A percentile compares a stretch with the other conserved stretches of the same genome.
Evolutionary conservation across 371 early-diverging fungal species (phyloP).

Genomic region (Zancudomyces culisetae): DNA sequence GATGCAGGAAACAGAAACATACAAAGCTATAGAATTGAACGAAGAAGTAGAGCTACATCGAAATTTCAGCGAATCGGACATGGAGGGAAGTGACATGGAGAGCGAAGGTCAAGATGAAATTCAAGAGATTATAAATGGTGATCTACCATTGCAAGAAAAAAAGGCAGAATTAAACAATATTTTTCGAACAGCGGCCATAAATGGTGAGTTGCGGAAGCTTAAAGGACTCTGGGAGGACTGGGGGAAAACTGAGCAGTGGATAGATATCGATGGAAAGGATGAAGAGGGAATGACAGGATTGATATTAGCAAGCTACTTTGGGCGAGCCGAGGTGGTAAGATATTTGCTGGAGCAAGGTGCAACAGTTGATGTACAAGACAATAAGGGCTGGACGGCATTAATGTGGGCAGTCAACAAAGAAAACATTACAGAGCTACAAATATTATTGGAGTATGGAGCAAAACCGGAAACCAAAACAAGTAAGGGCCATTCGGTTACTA

Average conservation of each 20-base stretch:
- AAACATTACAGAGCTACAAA: constrained; percentile 46
- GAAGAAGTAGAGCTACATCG: too few species aligned
- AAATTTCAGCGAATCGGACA: too few species aligned
- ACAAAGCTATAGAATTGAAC: too few species aligned
- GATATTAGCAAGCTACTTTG: constrained; percentile 76
- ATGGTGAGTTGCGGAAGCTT: constrained; percentile 30
- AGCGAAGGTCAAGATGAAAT: too few species aligned
- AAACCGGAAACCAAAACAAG: constrained; percentile 42
- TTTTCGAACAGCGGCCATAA: constrained; percentile 35
- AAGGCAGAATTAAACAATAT: constrained; percentile 27
- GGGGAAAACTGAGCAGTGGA: constrained; percentile 28
- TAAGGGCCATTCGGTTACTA: constrained; percentile 59
- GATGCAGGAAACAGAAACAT: too few species aligned
- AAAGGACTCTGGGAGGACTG: constrained; percentile 30
- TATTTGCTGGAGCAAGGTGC: constrained; percentile 54
- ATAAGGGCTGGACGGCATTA: constrained; percentile 86
- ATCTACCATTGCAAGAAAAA: constrained; percentile 24
- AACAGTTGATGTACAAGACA: constrained; percentile 51
- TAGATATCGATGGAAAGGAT: constrained; percentile 61
- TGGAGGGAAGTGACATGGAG: too few species aligned
- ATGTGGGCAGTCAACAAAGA: constrained; percentile 88
- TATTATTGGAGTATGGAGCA: constrained; percentile 65
- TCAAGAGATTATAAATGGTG: too few species aligned
- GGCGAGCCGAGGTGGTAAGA: constrained; percentile 43
- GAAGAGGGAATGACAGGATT: constrained; percentile 64